phyloP scores from a whole-genome alignment of 1,139 yeast species.

The Hyphopichia burtonii region DNA sequence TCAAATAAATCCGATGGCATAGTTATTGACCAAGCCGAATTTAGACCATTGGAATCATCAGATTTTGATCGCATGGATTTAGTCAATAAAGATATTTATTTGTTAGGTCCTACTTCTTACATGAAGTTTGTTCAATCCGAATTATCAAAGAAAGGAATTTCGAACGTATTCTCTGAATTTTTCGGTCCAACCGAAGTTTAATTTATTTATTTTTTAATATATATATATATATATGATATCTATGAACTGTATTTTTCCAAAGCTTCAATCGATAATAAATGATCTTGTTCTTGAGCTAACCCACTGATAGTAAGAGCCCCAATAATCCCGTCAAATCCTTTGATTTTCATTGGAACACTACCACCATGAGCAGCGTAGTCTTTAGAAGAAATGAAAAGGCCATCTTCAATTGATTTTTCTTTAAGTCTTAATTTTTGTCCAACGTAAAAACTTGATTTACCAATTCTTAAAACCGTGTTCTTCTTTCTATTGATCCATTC shows the following conservation, averaged over 20 bases:
- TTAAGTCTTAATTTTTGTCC: constrained; percentile 45
- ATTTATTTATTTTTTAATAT: background rate
- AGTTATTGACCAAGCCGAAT: constrained; percentile 9
- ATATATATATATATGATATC: background rate
- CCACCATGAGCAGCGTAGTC: constrained; percentile 68
- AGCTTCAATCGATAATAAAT: constrained; percentile 33
- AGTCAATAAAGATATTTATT: constrained; percentile 23
- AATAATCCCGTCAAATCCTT: constrained; percentile 43
- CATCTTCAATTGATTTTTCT: constrained; percentile 31
- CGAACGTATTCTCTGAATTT: constrained; percentile 4
- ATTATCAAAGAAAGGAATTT: constrained; percentile 12
- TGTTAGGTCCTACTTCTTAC: constrained; percentile 36
- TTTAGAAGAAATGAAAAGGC: constrained; percentile 37
- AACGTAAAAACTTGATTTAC: constrained; percentile 52
- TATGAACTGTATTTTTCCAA: constrained; percentile 5
- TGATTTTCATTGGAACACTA: constrained; percentile 53
- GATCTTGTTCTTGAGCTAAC: constrained; percentile 49
- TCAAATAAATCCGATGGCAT: constrained; percentile 9
- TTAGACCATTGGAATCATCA: constrained; percentile 8
- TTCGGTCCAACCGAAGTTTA: constrained; percentile 6
- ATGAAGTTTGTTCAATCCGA: constrained; percentile 27
- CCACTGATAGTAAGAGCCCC: constrained; percentile 65
- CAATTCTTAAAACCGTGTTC: constrained; percentile 51
- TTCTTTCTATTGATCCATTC: constrained; percentile 58
- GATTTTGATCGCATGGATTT: constrained; percentile 16